Evolutionary conservation across 805 yeast species (phyloP).

Genomic region (Cyberlindnera maritima): DNA sequence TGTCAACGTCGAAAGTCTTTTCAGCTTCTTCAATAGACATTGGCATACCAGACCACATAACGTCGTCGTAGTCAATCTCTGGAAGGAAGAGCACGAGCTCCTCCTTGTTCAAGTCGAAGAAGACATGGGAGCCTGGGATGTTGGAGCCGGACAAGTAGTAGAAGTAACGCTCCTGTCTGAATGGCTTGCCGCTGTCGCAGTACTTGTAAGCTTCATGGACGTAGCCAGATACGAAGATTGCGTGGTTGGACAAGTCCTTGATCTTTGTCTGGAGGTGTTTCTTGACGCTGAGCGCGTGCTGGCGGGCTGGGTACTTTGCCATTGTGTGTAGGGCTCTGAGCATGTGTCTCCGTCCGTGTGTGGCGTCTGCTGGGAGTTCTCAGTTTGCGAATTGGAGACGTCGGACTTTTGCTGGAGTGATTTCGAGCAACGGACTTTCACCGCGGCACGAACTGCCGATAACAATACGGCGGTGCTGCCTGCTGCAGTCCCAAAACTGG

Average conservation of each 20-base stretch:
- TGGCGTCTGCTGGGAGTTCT: too few relatives aligned
- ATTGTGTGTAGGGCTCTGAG: slow-evolving; percentile 15
- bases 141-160: slow-evolving; percentile 82
- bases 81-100: slow-evolving; percentile 76
- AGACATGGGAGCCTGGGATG: slow-evolving; percentile 70
- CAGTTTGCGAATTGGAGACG: too few relatives aligned
- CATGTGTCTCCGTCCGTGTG: neutral
- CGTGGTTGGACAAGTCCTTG: slow-evolving; percentile 30
- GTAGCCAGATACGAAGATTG: slow-evolving; percentile 63
- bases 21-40: slow-evolving; percentile 61
- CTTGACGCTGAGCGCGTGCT: slow-evolving; percentile 61
- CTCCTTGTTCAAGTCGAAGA: slow-evolving; percentile 52
- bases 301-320: slow-evolving; percentile 77
- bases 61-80: slow-evolving; percentile 79
- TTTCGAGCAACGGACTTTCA: neutral
- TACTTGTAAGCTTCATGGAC: slow-evolving; percentile 59
- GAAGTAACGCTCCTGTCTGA: slow-evolving; percentile 91
- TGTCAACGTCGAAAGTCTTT: slow-evolving; percentile 74
- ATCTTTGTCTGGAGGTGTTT: slow-evolving; percentile 32
- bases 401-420: neutral
- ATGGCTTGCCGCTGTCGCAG: slow-evolving; percentile 73
- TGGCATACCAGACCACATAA: slow-evolving; percentile 97
- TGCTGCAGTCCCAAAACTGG: neutral
- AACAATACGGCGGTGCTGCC: too few relatives aligned
- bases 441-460: neutral